Conservation (phyloP, 495 filamentous ascomycete genomes). For the Penicillium flavigenum region DNA sequence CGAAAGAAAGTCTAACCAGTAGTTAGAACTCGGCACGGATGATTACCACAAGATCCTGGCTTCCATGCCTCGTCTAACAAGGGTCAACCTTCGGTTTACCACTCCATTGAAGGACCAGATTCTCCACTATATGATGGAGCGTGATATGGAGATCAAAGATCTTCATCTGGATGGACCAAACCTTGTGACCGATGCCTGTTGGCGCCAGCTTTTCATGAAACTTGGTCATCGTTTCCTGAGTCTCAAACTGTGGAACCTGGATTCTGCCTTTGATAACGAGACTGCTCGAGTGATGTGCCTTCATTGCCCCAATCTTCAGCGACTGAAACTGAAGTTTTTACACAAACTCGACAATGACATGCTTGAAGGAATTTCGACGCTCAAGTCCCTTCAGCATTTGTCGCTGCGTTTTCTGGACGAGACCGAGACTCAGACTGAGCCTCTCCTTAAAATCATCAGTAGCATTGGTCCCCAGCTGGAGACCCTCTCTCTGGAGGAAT, state of each 20-base stretch:
- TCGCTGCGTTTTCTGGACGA: constrained; percentile 62
- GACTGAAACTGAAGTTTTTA: constrained; percentile 70
- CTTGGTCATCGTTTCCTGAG: constrained; percentile 62
- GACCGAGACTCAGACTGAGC: constrained; percentile 53
- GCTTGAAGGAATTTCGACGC: constrained; percentile 51
- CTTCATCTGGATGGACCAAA: constrained; percentile 75
- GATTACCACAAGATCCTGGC: constrained; percentile 81
- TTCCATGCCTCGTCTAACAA: constrained; percentile 63
- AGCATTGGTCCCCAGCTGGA: constrained; percentile 58
- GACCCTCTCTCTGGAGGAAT: constrained; percentile 70
- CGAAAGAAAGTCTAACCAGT: constrained; percentile 15
- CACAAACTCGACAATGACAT: constrained; percentile 48
- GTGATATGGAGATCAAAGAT: constrained; percentile 59
- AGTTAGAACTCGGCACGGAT: constrained; percentile 62
- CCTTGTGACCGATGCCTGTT: constrained; percentile 68
- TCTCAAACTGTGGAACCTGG: constrained; percentile 65
- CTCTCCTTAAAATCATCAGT: constrained; percentile 59
- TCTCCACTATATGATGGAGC: constrained; percentile 74
- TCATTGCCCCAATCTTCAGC: constrained; percentile 61
- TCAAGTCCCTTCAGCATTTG: constrained; percentile 66
- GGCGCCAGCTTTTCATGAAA: constrained; percentile 62
- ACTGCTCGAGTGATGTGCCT: constrained; percentile 55
- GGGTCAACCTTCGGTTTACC: constrained; percentile 72
- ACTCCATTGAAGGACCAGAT: constrained; percentile 82
- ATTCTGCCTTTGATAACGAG: constrained; percentile 72